Conservation (phyloP, 352 stramenopile species). For the Pythium insidiosum region DNA sequence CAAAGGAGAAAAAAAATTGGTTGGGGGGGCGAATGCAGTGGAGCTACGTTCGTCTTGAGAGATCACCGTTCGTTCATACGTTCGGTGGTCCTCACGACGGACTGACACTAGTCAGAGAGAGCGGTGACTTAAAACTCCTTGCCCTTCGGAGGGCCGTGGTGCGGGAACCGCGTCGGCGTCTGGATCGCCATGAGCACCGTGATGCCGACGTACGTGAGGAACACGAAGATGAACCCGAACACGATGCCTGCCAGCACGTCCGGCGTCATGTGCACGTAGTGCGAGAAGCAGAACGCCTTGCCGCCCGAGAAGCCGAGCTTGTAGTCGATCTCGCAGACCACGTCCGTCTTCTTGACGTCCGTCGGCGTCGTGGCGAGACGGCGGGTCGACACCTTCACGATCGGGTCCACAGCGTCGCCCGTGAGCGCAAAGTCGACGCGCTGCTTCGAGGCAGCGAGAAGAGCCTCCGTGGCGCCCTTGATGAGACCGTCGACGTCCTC, state of each 20-base stretch:
- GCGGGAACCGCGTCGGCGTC: conserved; percentile 64
- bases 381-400: conserved; percentile 19
- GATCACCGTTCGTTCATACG: no score
- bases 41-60: no score
- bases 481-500: conserved; percentile 38
- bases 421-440: conserved; percentile 60
- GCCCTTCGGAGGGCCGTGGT: conserved; percentile 59
- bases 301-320: conserved; percentile 36
- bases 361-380: conserved; percentile 26
- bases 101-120: no score
- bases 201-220: conserved; percentile 66
- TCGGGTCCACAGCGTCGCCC: conserved; percentile 28
- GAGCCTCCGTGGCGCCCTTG: conserved; percentile 20
- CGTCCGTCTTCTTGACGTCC: not conserved
- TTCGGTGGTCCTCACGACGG: no score
- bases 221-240: conserved; percentile 76
- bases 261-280: conserved; percentile 79
- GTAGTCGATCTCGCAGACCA: conserved; percentile 55
- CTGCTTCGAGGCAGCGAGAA: conserved; percentile 23
- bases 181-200: conserved; percentile 68
- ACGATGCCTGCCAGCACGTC: conserved; percentile 66
- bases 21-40: no score
- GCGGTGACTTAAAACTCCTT: conserved; percentile 80
- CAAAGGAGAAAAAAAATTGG: no score
- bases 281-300: conserved; percentile 81